Evolutionary conservation across 495 filamentous ascomycete species (phyloP), one percentile per base, ranked within the genome.

Genomic region (Aspergillus sclerotiicarbonarius): DNA sequence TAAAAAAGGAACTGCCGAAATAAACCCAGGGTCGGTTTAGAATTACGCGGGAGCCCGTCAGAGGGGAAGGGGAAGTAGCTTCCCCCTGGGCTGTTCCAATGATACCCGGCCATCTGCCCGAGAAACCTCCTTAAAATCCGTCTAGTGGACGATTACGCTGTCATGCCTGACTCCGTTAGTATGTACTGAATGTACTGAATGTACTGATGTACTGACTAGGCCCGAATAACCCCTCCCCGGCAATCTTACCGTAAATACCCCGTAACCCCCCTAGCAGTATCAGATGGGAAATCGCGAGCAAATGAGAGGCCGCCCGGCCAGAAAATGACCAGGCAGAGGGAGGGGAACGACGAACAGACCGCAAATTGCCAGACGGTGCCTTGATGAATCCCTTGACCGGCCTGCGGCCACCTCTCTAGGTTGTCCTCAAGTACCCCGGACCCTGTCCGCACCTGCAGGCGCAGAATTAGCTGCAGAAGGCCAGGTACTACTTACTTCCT

Each of bases 361-460:
- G 45, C 31, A 50, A 39, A 54, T 37, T 37, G 16, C 16, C 15
- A 54, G 16, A 45, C 44, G n/a, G 39, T 54, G 35, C 12, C 52
- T 46, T 32, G 37, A 46, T 31, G 30, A 31, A 41, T 41, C 13
- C 37, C 37, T 41, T 12, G 37, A 6, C 37, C 37, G 37, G 37
- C 12, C 37, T 41, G 37, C 37, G 9, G 33, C 33, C 13, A 37
- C 33, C 39, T 51, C 19, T 18, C 19, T 19, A 45, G 51, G 44
- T 43, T 29, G 48, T 39, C 32, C 39, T 37, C 18, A 43, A 44
- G 53, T 32, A 51, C 59, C 62, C 62, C 50, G 48, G 62, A 65
- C 62, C 62, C 59, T 65, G 61, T 59, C 50, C 49, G 54, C 53
- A 60, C 56, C 58, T 57, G 54, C 58, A 61, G 58, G 18, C 43